These are phyloP conservation scores for Pythium vanterpoolii DNA, from an alignment of 352 stramenopile species.

Conservation along the genomic window DNA sequence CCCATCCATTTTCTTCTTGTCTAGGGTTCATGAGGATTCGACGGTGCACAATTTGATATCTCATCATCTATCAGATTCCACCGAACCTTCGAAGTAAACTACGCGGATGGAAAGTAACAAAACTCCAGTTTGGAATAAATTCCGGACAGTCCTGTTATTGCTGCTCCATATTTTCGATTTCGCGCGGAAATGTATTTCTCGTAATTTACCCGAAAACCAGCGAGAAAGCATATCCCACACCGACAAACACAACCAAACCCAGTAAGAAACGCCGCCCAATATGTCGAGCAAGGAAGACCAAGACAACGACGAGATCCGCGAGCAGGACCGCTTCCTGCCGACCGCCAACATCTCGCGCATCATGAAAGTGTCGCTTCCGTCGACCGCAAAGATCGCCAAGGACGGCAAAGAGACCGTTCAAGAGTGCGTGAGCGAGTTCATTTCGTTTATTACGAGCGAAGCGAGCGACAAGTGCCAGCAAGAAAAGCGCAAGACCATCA, in stretches of 20 bases:
- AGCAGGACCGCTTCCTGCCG: conserved; percentile 98
- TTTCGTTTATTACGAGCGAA: conserved; percentile 99
- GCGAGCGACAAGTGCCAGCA: conserved; percentile 99
- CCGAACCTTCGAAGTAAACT: background rate
- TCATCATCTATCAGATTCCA: background rate
- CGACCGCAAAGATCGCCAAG: conserved; percentile 99
- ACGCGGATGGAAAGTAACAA: too few relatives aligned
- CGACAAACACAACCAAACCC: conserved; percentile 11
- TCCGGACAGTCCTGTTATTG: background rate
- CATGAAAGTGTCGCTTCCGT: conserved; percentile 98
- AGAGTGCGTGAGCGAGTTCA: conserved; percentile 99
- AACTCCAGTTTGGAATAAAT: conserved; percentile 1
- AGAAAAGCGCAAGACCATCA: conserved; percentile 99
- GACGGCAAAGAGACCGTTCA: conserved; percentile 99
- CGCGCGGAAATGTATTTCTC: conserved; percentile 9
- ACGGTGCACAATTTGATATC: background rate
- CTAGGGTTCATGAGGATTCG: too few relatives aligned
- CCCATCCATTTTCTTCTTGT: too few relatives aligned
- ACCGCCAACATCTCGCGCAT: conserved; percentile 99
- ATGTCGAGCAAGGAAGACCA: conserved; percentile 85
- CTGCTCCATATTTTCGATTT: conserved; percentile 1
- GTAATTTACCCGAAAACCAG: conserved; percentile 21
- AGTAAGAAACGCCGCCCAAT: conserved; percentile 3
- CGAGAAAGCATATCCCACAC: too few relatives aligned
- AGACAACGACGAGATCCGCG: conserved; percentile 89